phyloP scores from a whole-genome alignment of 495 filamentous ascomycete species.

The Evansstolkia leycettana region DNA sequence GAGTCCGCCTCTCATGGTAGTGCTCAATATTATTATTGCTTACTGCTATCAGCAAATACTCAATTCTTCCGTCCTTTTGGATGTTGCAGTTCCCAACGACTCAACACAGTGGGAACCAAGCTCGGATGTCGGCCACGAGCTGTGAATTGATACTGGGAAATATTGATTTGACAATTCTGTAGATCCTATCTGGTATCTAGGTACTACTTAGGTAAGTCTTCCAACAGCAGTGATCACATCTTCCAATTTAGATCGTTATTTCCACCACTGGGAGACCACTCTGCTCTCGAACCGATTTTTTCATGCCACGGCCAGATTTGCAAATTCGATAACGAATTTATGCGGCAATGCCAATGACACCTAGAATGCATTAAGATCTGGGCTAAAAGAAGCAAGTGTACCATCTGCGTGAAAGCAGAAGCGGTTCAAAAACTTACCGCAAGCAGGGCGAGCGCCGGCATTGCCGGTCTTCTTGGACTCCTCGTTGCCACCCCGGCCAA shows the following conservation, averaged over 20 bases:
- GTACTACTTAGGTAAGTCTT: slow-evolving; percentile 4
- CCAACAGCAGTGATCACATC: no score
- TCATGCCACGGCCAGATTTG: neutral
- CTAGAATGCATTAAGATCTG: slow-evolving; percentile 20
- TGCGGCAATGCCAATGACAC: slow-evolving; percentile 79
- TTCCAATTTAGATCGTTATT: neutral
- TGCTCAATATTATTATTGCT: no score
- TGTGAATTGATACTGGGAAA: no score
- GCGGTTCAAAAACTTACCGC: slow-evolving; percentile 59
- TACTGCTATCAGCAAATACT: no score
- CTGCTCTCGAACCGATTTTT: neutral
- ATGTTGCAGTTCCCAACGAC: no score
- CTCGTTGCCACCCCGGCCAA: slow-evolving; percentile 78
- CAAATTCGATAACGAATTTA: slow-evolving; percentile 15
- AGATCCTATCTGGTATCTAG: no score
- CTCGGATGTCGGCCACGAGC: no score
- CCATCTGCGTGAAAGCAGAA: no score
- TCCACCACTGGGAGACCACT: slow-evolving; percentile 3
- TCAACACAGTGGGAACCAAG: no score
- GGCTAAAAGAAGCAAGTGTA: slow-evolving; percentile 1
- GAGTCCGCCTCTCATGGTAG: no score
- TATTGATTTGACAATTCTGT: no score
- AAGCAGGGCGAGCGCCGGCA: slow-evolving; percentile 83
- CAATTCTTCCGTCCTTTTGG: no score
- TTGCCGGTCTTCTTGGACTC: slow-evolving; percentile 98